Evolutionary conservation across 2,329 filamentous ascomycete species (phyloP).

Genomic region (Neopestalotiopsis clavispora): DNA sequence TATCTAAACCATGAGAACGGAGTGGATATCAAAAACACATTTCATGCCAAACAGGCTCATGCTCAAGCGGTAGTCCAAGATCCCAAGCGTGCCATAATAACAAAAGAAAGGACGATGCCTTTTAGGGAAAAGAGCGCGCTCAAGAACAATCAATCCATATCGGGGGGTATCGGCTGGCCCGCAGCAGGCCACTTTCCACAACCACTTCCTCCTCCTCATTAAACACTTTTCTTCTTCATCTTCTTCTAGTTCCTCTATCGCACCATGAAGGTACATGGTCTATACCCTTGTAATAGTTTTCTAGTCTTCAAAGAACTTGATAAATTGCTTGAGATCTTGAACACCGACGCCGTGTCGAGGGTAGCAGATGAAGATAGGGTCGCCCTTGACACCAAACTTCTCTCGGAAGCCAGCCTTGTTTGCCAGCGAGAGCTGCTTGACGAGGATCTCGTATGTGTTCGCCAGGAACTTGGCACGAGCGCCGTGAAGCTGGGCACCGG

Average conservation of each 20-base stretch:
- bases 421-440: slow-evolving; percentile 80
- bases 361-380: slow-evolving; percentile 89
- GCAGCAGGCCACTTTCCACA: not conserved
- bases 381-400: slow-evolving; percentile 85
- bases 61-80: too few relatives aligned
- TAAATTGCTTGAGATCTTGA: slow-evolving; percentile 80
- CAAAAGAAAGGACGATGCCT: not conserved
- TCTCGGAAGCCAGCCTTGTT: slow-evolving; percentile 88
- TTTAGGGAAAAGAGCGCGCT: not conserved
- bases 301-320: slow-evolving; percentile 86
- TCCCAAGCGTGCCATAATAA: not conserved
- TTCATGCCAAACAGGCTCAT: too few relatives aligned
- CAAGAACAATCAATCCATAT: not conserved
- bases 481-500: slow-evolving; percentile 82
- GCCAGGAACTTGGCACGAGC: slow-evolving; percentile 81
- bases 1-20: slow-evolving; percentile 1
- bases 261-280: too few relatives aligned
- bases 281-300: not conserved
- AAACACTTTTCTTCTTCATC: too few relatives aligned
- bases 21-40: not conserved
- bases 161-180: slow-evolving; percentile 5
- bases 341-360: slow-evolving; percentile 84
- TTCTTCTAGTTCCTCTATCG: too few relatives aligned
- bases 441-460: slow-evolving; percentile 77
- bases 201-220: not conserved